A percentile compares a stretch with the other conserved stretches of the same genome.
Conservation (phyloP, 495 filamentous ascomycete genomes). For the Xylaria telfairii region DNA sequence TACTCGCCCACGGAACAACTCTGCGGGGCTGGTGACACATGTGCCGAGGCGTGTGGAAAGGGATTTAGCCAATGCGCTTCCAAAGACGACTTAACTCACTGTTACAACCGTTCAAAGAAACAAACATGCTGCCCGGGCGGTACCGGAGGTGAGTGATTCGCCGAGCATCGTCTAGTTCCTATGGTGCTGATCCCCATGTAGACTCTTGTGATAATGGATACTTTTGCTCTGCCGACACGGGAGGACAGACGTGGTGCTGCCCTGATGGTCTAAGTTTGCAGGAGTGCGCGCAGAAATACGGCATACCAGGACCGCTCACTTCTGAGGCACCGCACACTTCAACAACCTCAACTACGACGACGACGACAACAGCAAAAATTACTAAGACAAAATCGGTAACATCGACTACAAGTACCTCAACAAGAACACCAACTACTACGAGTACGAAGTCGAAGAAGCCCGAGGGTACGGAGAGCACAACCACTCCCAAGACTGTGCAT, state of each 20-base stretch:
- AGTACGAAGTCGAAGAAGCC: constrained; percentile 29
- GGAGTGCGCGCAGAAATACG: constrained; percentile 50
- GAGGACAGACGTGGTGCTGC: constrained; percentile 54
- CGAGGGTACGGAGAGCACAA: constrained; percentile 25
- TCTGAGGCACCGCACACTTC: constrained; percentile 39
- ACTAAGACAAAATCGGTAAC: constrained; percentile 12
- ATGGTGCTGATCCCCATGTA: constrained; percentile 34
- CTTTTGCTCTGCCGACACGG: constrained; percentile 51
- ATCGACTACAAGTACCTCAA: constrained; percentile 16
- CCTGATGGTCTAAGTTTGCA: constrained; percentile 47
- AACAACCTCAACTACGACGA: constrained; percentile 32
- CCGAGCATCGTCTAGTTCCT: not conserved
- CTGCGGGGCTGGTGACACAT: constrained; percentile 49
- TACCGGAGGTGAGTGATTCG: constrained; percentile 49
- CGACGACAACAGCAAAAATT: not conserved
- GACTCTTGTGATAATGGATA: constrained; percentile 55
- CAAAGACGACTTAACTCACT: constrained; percentile 47
- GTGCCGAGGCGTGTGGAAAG: constrained; percentile 55
- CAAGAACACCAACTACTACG: constrained; percentile 30
- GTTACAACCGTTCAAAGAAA: constrained; percentile 48
- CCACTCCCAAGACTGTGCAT: constrained; percentile 13
- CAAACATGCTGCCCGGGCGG: constrained; percentile 53
- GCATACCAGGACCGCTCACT: constrained; percentile 45
- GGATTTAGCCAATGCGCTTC: constrained; percentile 51
- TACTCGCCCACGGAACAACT: constrained; percentile 50